These are phyloP conservation scores for Gynostemma pentaphyllum DNA, from an alignment of 306 rosid species.

Conservation along the genomic window DNA sequence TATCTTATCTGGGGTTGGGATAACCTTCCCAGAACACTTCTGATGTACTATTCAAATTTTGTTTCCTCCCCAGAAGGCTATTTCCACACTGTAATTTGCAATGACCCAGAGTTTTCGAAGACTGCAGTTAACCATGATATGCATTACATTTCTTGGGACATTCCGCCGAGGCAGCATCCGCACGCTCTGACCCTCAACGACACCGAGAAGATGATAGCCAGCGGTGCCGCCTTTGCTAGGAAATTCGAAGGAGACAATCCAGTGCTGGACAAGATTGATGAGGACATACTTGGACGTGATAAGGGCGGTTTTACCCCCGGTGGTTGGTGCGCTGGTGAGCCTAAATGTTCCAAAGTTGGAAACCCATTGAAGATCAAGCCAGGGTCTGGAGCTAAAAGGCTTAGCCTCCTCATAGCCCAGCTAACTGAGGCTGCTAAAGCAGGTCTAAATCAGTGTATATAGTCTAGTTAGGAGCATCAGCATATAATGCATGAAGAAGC, in stretches of 20 bases:
- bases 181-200: conserved; percentile 61
- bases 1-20: conserved; percentile 90
- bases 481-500: not conserved
- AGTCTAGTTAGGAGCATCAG: conserved; percentile 15
- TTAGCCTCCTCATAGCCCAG: conserved; percentile 32
- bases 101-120: conserved; percentile 54
- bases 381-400: conserved; percentile 56
- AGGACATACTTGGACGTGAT: conserved; percentile 29
- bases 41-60: conserved; percentile 87
- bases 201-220: conserved; percentile 54
- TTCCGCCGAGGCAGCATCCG: conserved; percentile 84
- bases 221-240: conserved; percentile 77
- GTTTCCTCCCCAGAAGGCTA: conserved; percentile 96
- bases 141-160: conserved; percentile 83
- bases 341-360: conserved; percentile 63
- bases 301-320: conserved; percentile 57
- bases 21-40: conserved; percentile 82
- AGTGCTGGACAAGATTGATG: conserved; percentile 52
- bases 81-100: conserved; percentile 87
- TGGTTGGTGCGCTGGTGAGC: conserved; percentile 82
- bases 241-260: conserved; percentile 51
- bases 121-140: conserved; percentile 65
- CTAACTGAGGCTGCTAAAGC: conserved; percentile 27
- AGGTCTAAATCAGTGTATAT: conserved; percentile 58
- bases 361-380: conserved; percentile 55